Percentiles rank a stretch among this genome's conserved stretches.
phyloP scores from a whole-genome alignment of 441 rosid genomes.

The Brassica hybrid region DNA sequence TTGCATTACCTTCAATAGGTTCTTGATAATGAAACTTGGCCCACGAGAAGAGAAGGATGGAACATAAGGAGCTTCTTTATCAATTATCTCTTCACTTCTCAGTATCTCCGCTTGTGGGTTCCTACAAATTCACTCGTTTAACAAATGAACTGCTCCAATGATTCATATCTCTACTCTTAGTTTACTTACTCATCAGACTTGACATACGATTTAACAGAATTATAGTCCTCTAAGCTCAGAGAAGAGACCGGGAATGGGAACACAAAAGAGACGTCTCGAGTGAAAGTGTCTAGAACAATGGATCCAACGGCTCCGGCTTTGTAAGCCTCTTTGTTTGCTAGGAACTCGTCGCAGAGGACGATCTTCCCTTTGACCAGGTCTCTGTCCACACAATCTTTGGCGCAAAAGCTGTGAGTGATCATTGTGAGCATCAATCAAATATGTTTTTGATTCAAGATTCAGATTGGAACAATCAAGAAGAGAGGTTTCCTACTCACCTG shows the following conservation, averaged over 20 bases:
- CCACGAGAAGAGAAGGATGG: slow-evolving; percentile 64
- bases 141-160: not conserved
- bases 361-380: slow-evolving; percentile 48
- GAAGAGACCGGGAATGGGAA: slow-evolving; percentile 40
- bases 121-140: slow-evolving; percentile 30
- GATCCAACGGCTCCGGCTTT: slow-evolving; percentile 46
- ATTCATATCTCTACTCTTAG: not conserved
- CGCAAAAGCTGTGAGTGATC: slow-evolving; percentile 35
- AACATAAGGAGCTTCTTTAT: slow-evolving; percentile 51
- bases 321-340: slow-evolving; percentile 4
- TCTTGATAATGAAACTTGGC: slow-evolving; percentile 42
- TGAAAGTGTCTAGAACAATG: not conserved
- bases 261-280: slow-evolving; percentile 14
- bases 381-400: slow-evolving; percentile 21
- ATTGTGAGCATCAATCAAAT: slow-evolving; percentile 5
- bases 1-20: slow-evolving; percentile 51
- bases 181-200: slow-evolving; percentile 1
- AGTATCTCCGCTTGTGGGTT: slow-evolving; percentile 43
- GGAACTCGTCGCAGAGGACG: slow-evolving; percentile 36
- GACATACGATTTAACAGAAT: slow-evolving; percentile 20
- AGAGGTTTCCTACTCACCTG: slow-evolving; percentile 19
- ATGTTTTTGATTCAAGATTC: not conserved
- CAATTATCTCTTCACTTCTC: slow-evolving; percentile 41
- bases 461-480: not conserved
- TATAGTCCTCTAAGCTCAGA: slow-evolving; percentile 11